These are phyloP conservation scores for Leccinum insolens DNA, from an alignment of 1,284 basidiomycete species.

Conservation along the genomic window DNA sequence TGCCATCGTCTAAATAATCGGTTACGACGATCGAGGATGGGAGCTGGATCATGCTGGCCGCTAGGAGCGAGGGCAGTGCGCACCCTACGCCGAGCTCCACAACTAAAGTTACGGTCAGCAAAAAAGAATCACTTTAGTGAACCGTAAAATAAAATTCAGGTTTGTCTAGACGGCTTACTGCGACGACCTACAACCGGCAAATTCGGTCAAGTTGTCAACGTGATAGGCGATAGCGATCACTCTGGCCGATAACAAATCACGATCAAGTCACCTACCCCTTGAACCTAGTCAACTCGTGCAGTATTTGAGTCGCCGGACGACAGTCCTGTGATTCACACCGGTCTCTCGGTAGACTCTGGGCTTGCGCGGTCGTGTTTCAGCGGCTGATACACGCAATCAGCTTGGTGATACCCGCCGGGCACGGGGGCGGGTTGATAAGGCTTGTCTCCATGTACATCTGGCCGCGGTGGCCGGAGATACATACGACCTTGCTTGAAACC, in stretches of 20 bases:
- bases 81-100: conserved; percentile 71
- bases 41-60: conserved; percentile 43
- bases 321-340: too few relatives aligned
- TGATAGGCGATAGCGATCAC: background rate
- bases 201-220: background rate
- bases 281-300: too few relatives aligned
- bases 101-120: conserved; percentile 39
- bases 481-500: too few relatives aligned
- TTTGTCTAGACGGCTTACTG: conserved; percentile 17
- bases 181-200: conserved; percentile 15
- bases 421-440: too few relatives aligned
- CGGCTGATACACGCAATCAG: too few relatives aligned
- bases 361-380: too few relatives aligned
- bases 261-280: too few relatives aligned
- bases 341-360: too few relatives aligned
- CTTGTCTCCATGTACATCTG: too few relatives aligned
- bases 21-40: conserved; percentile 61
- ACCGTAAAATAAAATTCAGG: background rate
- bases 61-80: conserved; percentile 64
- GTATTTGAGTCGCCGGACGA: too few relatives aligned
- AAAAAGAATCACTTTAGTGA: background rate
- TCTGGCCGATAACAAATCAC: background rate
- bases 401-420: too few relatives aligned
- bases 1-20: conserved; percentile 67
- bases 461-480: too few relatives aligned